Evolutionary conservation across 176 grass and related monocot genomes (phyloP).

Genomic region (Bolboschoenus planiculmis): DNA sequence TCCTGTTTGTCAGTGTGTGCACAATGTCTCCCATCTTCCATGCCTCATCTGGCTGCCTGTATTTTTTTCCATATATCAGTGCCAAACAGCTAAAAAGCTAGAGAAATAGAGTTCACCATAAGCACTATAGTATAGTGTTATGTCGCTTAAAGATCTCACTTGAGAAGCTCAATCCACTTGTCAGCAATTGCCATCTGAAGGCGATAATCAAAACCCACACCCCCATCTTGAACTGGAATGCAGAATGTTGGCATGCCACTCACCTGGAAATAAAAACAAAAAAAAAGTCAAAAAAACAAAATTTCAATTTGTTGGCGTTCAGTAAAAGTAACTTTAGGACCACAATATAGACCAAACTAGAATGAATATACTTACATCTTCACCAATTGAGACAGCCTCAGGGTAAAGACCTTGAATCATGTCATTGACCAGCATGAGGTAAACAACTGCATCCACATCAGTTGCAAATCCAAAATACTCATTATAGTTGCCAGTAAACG

Average conservation of each 20-base stretch:
- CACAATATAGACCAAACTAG: conserved; percentile 9
- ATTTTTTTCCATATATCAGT: not conserved
- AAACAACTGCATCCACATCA: conserved; percentile 82
- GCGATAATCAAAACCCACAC: conserved; percentile 81
- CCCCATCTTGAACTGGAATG: conserved; percentile 67
- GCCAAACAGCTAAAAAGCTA: not conserved
- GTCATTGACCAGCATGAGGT: conserved; percentile 94
- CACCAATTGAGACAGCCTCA: conserved; percentile 64
- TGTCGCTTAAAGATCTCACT: conserved; percentile 41
- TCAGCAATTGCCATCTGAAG: conserved; percentile 87
- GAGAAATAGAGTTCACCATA: not conserved
- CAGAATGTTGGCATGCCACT: conserved; percentile 90
- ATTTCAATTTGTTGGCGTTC: conserved; percentile 2
- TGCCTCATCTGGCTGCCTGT: conserved; percentile 65
- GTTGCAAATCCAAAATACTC: conserved; percentile 90
- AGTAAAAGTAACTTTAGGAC: not conserved
- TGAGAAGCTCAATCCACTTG: conserved; percentile 90
- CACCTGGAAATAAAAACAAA: conserved; percentile 46
- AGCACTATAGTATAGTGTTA: not conserved
- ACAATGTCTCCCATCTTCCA: conserved; percentile 95
- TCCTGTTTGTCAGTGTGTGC: conserved; percentile 87
- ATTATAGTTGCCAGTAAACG: conserved; percentile 79
- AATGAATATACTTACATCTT: conserved; percentile 62
- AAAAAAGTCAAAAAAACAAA: conserved; percentile 1
- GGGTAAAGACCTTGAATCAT: conserved; percentile 78